Evolutionary conservation across 495 filamentous ascomycete species (phyloP).

Genomic region (Ramalina peruviana): DNA sequence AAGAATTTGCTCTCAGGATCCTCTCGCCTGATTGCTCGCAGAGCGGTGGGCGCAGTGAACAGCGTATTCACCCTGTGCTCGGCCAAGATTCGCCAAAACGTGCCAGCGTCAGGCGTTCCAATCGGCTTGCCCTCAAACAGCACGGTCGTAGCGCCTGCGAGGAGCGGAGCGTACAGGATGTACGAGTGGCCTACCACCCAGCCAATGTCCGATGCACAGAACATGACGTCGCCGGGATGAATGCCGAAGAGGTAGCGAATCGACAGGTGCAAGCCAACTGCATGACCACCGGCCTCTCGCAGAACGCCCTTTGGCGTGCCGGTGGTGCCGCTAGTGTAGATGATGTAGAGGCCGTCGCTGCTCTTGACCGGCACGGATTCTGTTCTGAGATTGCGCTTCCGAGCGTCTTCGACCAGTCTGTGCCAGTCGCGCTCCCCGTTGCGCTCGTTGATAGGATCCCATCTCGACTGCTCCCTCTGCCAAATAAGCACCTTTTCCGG

Average conservation of each 20-base stretch:
- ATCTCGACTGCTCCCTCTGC: constrained; percentile 62
- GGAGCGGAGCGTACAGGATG: constrained; percentile 72
- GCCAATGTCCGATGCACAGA: constrained; percentile 70
- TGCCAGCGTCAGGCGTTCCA: constrained; percentile 74
- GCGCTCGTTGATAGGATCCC: constrained; percentile 49
- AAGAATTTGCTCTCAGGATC: constrained; percentile 62
- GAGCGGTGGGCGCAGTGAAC: constrained; percentile 76
- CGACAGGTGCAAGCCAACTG: constrained; percentile 68
- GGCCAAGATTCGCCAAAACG: constrained; percentile 76
- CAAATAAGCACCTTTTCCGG: constrained; percentile 59
- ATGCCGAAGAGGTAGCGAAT: constrained; percentile 70
- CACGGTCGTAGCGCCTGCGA: constrained; percentile 73
- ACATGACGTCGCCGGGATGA: constrained; percentile 68
- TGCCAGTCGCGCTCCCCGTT: constrained; percentile 69
- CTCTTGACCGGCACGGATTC: constrained; percentile 63
- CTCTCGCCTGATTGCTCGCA: constrained; percentile 75
- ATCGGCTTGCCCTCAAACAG: constrained; percentile 88
- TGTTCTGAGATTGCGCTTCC: constrained; percentile 47
- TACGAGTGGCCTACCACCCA: constrained; percentile 72
- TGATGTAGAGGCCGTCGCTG: constrained; percentile 72
- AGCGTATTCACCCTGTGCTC: constrained; percentile 73
- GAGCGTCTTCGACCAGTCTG: constrained; percentile 52
- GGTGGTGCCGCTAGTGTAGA: constrained; percentile 79
- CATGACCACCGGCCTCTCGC: constrained; percentile 72
- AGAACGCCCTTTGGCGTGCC: constrained; percentile 82